Base-by-base conservation (phyloP, 2,329 filamentous ascomycete genomes). In the Fusarium heterosporum region DNA sequence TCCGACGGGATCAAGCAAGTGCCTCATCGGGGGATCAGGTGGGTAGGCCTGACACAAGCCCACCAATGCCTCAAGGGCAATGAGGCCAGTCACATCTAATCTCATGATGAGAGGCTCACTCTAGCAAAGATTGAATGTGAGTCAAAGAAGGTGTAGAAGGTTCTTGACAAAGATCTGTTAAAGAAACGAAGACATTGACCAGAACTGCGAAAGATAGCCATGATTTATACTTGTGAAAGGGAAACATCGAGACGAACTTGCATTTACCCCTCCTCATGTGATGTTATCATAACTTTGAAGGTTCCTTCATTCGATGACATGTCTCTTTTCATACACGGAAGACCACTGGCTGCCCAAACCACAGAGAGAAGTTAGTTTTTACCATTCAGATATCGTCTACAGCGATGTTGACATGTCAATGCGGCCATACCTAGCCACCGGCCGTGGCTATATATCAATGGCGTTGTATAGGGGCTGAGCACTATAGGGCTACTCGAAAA, bases 41-140 rank as follows among this genome's bases (percentile, higher is more conserved):
- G 32, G 29, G 6, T 57, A 13, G 36, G 30, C 38, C 9, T 41
- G 26, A 13, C 32, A 45, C 10, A 63, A 5, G 10, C 43, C 51
- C 16, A 46, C 46, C 58, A 45, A 63, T 25, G 60, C 58, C 34
- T 58, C 58, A n/a, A 63, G 34, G 61, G 60, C 61, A 53, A 54
- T 22, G 46, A 60, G 26, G 22, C 42, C 26, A 14, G 40, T 51
- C n/a, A 25, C 25, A 39, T 39, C 25, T 29, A 63, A 40, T 43
- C 34, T 63, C 60, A 63, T 63, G 43, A 26, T 51, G 32, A 34
- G 11, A 34, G 9, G 22, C 38, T 62, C 48, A 34, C 42, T 49
- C 38, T 34, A 16, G 8, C 26, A 38, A n/a, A 40, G 16, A 29
- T 22, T 26, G 49, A 9, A 32, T 30, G 50, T n/a, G 36, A 46